Evolutionary conservation across 2,329 filamentous ascomycete species (phyloP), one percentile per base, ranked within the genome.

Genomic region (Coleophoma cylindrospora): DNA sequence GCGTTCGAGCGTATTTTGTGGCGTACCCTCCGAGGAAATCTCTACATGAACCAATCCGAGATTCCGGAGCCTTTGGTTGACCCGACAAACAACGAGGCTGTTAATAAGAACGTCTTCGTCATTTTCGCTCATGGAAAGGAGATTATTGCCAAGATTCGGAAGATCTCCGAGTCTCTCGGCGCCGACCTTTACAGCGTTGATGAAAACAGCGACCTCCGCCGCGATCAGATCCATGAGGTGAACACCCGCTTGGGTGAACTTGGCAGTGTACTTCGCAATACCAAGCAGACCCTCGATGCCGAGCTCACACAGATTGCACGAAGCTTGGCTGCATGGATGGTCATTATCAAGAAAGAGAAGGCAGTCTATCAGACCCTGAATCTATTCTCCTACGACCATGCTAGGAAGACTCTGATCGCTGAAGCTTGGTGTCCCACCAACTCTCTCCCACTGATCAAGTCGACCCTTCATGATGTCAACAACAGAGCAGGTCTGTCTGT

Each of bases 1-100:
- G 89, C 92, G 22, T 99, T 99, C 66, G 95, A 99, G 74, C 87
- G 94, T 52, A 99, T 99, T 60, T 78, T 99, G 47, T 99, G 94
- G 94, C 84, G 94, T 64, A 96, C 95, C 0, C 82, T 99, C 40
- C 90, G 94, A 68, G 94, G 94, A 63, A 99, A 99, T 70, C 75
- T 99, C 56, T 99, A 97, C 79, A 99, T 99, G 94, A 99, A 99
- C 73, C 95, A 99, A 75, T 92, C 92, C 38, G 94, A 99, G 76
- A 99, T 99, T 55, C 86, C 91, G 8, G 92, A 99, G 68, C 84
- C 89, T 36, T 86, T 99, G 60, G 79, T 96, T 67, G 89, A 99
- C 68, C 92, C 94, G 14, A 80, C 87, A 66, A 96, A 83, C 73
- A 96, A 97, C 68, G 92, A 97, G 72, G 79, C 89, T 57, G 80